phyloP scores from a whole-genome alignment of 2,329 filamentous ascomycete species.

The Penicillium brasilianum region DNA sequence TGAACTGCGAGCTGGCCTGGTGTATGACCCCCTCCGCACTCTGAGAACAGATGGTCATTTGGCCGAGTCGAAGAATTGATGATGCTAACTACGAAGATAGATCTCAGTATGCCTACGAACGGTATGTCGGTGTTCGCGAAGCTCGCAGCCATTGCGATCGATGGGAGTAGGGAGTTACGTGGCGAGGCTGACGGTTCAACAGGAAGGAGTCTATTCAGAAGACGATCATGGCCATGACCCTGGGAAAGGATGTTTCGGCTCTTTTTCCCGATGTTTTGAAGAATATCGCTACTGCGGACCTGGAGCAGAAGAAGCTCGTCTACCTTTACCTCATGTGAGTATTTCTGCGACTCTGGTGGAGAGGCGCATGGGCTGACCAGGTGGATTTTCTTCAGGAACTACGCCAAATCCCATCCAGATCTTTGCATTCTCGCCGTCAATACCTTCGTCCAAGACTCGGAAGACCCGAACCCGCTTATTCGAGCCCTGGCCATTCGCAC shows the following conservation, averaged over 20 bases:
- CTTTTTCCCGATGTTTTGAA: constrained; percentile 97
- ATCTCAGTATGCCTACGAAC: constrained; percentile 98
- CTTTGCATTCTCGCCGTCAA: constrained; percentile 98
- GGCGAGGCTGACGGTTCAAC: constrained; percentile 36
- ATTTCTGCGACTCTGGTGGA: constrained; percentile 6
- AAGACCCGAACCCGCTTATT: constrained; percentile 96
- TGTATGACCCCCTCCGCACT: constrained; percentile 51
- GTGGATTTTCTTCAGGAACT: constrained; percentile 71
- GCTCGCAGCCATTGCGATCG: neutral
- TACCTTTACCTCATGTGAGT: constrained; percentile 94
- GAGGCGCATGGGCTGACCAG: constrained; percentile 25
- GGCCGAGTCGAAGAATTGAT: constrained; percentile 25
- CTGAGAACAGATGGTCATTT: constrained; percentile 20
- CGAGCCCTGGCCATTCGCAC: constrained; percentile 93
- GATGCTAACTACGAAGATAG: constrained; percentile 53
- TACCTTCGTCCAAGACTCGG: constrained; percentile 98
- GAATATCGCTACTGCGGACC: constrained; percentile 92
- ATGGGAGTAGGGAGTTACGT: constrained; percentile 12
- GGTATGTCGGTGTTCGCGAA: constrained; percentile 50
- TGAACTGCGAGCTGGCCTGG: constrained; percentile 91
- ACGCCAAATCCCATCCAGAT: constrained; percentile 98
- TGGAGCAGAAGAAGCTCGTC: constrained; percentile 99
- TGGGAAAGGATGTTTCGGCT: constrained; percentile 97
- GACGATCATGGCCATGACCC: constrained; percentile 99
- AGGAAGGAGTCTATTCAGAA: constrained; percentile 98